Evolutionary conservation across 1,139 yeast genomes (phyloP).

Genomic region (Candida frijolesensis): DNA sequence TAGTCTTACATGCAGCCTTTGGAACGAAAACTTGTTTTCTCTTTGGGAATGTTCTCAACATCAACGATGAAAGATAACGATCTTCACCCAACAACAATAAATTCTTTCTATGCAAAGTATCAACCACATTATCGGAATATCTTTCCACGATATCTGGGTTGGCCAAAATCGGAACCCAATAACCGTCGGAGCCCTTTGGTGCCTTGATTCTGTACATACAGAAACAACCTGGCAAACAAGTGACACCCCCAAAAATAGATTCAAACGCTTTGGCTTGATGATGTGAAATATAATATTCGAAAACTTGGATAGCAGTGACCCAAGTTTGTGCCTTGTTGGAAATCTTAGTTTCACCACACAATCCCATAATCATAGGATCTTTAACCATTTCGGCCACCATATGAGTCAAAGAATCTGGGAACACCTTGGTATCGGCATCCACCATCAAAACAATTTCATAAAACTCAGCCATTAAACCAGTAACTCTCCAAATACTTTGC

Average conservation of each 20-base stretch:
- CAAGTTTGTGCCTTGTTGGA: conserved; percentile 83
- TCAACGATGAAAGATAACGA: conserved; percentile 81
- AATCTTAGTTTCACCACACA: conserved; percentile 97
- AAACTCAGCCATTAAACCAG: conserved; percentile 85
- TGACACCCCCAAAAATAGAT: conserved; percentile 93
- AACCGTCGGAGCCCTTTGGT: conserved; percentile 88
- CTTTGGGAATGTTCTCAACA: conserved; percentile 91
- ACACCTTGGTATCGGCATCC: conserved; percentile 94
- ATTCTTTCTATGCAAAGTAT: conserved; percentile 88
- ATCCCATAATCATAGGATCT: conserved; percentile 90
- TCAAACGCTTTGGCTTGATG: conserved; percentile 97
- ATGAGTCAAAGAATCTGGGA: conserved; percentile 87
- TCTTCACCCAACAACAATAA: conserved; percentile 91
- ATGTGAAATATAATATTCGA: conserved; percentile 93
- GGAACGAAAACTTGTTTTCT: conserved; percentile 92
- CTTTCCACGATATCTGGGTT: conserved; percentile 97
- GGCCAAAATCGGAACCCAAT: conserved; percentile 94
- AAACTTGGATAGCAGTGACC: conserved; percentile 95
- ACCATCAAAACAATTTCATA: conserved; percentile 92
- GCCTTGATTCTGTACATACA: conserved; percentile 93
- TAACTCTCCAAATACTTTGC: conserved; percentile 77
- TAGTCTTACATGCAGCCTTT: conserved; percentile 93
- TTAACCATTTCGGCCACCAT: conserved; percentile 92
- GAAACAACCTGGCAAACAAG: conserved; percentile 98
- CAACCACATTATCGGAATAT: conserved; percentile 85